Conservation (phyloP, 176 grass and related monocot species). For the Raddia distichophylla region DNA sequence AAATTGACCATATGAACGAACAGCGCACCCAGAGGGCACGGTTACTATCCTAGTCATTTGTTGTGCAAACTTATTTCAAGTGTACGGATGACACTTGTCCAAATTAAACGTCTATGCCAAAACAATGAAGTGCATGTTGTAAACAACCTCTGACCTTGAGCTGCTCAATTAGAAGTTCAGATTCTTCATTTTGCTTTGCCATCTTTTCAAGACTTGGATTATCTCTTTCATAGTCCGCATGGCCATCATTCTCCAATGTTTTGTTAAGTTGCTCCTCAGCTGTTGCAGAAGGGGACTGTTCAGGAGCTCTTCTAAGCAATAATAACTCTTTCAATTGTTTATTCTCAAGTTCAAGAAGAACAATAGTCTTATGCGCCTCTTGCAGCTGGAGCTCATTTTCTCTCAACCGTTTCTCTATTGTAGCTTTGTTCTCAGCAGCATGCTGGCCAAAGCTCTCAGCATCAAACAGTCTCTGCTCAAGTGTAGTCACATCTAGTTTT, state of each 20-base stretch:
- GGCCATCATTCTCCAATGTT: slow-evolving; percentile 37
- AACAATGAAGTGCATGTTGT: slow-evolving; percentile 15
- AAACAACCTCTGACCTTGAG: slow-evolving; percentile 67
- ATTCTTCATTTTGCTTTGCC: slow-evolving; percentile 61
- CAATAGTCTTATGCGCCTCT: slow-evolving; percentile 53
- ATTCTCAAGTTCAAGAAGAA: slow-evolving; percentile 63
- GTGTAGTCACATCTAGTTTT: slow-evolving; percentile 88
- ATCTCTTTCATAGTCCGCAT: slow-evolving; percentile 43
- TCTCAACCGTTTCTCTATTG: slow-evolving; percentile 37
- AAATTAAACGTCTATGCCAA: slow-evolving; percentile 4
- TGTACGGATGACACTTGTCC: neutral
- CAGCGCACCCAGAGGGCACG: too few species aligned
- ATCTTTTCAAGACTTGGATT: slow-evolving; percentile 56
- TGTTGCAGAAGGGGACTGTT: slow-evolving; percentile 40
- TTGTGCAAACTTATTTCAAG: neutral
- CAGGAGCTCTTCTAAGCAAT: slow-evolving; percentile 48
- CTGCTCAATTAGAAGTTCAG: slow-evolving; percentile 76
- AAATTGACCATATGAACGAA: too few species aligned
- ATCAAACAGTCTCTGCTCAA: slow-evolving; percentile 75
- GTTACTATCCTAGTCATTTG: neutral
- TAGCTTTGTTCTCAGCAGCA: slow-evolving; percentile 47
- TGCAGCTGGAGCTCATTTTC: slow-evolving; percentile 49
- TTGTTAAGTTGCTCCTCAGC: slow-evolving; percentile 54
- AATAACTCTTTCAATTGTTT: slow-evolving; percentile 48
- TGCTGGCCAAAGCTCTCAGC: slow-evolving; percentile 48